Evolutionary conservation across 2,329 filamentous ascomycete genomes (phyloP).

Genomic region (Monosporascus sp.): DNA sequence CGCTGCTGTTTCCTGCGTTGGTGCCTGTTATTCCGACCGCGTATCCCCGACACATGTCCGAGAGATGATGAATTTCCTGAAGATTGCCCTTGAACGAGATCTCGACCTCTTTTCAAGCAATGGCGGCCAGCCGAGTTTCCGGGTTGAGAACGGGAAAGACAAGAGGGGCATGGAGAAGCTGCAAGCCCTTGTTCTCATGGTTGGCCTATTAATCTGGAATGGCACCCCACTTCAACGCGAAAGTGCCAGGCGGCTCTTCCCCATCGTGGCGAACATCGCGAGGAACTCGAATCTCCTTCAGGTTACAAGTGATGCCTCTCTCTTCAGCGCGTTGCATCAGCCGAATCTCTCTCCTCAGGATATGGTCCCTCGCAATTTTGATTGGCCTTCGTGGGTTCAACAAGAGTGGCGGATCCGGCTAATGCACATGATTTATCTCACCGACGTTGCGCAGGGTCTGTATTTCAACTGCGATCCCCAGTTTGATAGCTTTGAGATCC

Average conservation of each 20-base stretch:
- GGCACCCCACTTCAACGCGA: constrained; percentile 61
- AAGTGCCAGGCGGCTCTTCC: constrained; percentile 53
- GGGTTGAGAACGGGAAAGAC: constrained; percentile 32
- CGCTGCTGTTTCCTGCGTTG: constrained; percentile 65
- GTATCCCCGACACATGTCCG: constrained; percentile 56
- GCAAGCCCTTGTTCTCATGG: constrained; percentile 59
- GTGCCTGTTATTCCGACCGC: constrained; percentile 67
- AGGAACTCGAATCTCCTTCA: constrained; percentile 52
- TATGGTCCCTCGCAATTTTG: constrained; percentile 48
- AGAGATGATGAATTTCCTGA: constrained; percentile 61
- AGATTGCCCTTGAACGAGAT: constrained; percentile 52
- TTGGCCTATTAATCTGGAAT: constrained; percentile 63
- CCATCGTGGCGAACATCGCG: constrained; percentile 49
- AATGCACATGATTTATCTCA: constrained; percentile 59
- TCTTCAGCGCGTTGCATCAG: constrained; percentile 58
- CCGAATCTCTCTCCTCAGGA: constrained; percentile 40
- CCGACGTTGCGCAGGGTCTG: constrained; percentile 59
- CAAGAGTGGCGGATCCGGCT: constrained; percentile 64
- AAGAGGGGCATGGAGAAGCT: constrained; percentile 56
- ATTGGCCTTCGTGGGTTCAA: constrained; percentile 63
- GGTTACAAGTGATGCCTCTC: constrained; percentile 41
- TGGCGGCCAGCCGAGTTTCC: constrained; percentile 30
- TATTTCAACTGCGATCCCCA: constrained; percentile 65
- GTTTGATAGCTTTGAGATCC: constrained; percentile 59
- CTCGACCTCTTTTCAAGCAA: constrained; percentile 39